Percentiles rank a stretch among this genome's conserved stretches.
Evolutionary conservation across 345 rosid genomes (phyloP).

Genomic region (Aquilaria sinensis): DNA sequence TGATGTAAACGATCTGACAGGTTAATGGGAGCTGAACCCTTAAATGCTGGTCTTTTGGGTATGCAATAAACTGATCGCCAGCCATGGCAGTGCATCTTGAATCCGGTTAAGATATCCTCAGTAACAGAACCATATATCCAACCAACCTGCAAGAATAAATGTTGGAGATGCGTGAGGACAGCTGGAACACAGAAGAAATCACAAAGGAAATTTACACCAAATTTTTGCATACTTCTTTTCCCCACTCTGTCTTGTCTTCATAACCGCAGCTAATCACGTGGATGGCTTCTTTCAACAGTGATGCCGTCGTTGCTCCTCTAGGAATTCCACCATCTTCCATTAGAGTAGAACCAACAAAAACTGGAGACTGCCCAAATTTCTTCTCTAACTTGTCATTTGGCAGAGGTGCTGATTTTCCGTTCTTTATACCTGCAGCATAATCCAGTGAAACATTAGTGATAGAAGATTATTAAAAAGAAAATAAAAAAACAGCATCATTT

Average conservation of each 20-base stretch:
- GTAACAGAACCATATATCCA: constrained; percentile 87
- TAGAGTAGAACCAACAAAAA: constrained; percentile 41
- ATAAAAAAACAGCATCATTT: too few relatives aligned
- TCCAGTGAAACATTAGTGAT: constrained; percentile 1
- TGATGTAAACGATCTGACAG: constrained; percentile 73
- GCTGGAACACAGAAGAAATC: background rate
- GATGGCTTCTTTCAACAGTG: constrained; percentile 65
- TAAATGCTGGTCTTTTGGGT: constrained; percentile 55
- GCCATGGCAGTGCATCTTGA: constrained; percentile 77
- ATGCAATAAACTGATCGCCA: constrained; percentile 75
- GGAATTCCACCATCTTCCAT: constrained; percentile 55
- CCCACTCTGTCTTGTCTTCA: constrained; percentile 75
- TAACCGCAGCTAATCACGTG: constrained; percentile 69
- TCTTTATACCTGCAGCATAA: constrained; percentile 31
- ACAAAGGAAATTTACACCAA: background rate
- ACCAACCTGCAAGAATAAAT: constrained; percentile 35
- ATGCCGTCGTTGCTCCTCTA: constrained; percentile 36
- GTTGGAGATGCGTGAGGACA: background rate
- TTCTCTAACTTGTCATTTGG: constrained; percentile 49
- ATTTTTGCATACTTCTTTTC: constrained; percentile 42
- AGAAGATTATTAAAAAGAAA: background rate
- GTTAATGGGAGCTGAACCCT: constrained; percentile 71
- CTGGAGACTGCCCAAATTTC: constrained; percentile 53
- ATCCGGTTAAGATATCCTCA: constrained; percentile 68
- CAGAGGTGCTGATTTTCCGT: constrained; percentile 37